Evolutionary conservation across 2,329 filamentous ascomycete genomes (phyloP).

Genomic region (Cordyceps tenuipes): DNA sequence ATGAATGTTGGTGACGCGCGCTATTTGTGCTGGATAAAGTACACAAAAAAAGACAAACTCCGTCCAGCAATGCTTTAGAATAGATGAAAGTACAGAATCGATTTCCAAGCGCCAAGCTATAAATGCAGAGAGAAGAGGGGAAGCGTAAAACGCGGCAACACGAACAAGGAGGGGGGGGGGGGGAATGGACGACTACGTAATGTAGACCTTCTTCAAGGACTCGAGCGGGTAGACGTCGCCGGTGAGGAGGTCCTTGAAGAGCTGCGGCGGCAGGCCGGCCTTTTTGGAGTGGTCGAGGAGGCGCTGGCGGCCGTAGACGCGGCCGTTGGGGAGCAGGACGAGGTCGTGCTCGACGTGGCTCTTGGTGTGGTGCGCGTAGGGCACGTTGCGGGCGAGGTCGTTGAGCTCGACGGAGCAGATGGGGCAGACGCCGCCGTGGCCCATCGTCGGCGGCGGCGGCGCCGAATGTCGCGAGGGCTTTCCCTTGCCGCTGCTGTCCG

Average conservation of each 20-base stretch:
- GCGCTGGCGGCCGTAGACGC: constrained; percentile 71
- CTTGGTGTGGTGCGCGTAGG: constrained; percentile 92
- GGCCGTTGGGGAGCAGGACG: constrained; percentile 76
- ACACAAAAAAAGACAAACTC: not conserved
- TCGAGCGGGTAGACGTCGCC: constrained; percentile 56
- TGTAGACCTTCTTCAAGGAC: constrained; percentile 79
- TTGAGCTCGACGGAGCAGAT: constrained; percentile 96
- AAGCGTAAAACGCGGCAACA: too few relatives aligned
- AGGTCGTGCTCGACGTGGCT: constrained; percentile 86
- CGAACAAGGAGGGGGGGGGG: too few relatives aligned
- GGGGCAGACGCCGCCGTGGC: constrained; percentile 73
- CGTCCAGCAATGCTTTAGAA: not conserved
- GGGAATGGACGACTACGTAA: too few relatives aligned
- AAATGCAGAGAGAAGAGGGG: not conserved
- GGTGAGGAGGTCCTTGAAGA: constrained; percentile 71
- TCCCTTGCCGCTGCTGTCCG: constrained; percentile 8
- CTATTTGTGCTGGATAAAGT: not conserved
- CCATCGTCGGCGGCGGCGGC: constrained; percentile 36
- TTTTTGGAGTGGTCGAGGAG: constrained; percentile 73
- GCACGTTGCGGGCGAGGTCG: constrained; percentile 76
- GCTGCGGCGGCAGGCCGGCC: constrained; percentile 56
- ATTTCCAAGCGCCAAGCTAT: not conserved
- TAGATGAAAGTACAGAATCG: not conserved
- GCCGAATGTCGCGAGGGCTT: not conserved
- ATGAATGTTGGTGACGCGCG: constrained; percentile 3